Evolutionary conservation across 164 flowering plant species (phyloP).

Genomic region (Nymphaea thermarum): DNA sequence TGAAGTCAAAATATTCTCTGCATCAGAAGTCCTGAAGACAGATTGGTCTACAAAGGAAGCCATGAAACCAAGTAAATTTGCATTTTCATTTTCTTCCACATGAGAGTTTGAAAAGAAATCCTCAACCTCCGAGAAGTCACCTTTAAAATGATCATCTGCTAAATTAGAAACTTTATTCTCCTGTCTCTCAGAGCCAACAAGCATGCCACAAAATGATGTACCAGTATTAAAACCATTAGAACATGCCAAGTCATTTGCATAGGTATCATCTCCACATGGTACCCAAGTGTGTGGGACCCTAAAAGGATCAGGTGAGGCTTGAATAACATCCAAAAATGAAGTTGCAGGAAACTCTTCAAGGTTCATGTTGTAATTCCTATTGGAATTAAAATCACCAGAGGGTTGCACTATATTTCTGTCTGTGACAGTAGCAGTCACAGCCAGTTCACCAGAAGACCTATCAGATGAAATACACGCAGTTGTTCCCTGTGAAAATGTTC

Average conservation of each 20-base stretch:
- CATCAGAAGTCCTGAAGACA: constrained; percentile 18
- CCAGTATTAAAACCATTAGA: neutral
- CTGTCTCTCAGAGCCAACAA: constrained; percentile 15
- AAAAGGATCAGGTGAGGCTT: neutral
- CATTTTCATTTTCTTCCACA: constrained; percentile 13
- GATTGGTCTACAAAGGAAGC: constrained; percentile 22
- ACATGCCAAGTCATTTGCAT: neutral
- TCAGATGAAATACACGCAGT: neutral
- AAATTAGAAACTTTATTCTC: constrained; percentile 10
- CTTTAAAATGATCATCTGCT: constrained; percentile 18
- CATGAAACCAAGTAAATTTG: constrained; percentile 13
- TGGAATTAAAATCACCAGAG: neutral
- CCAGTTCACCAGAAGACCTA: neutral
- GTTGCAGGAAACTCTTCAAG: neutral
- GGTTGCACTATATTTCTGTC: neutral
- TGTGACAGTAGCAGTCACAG: neutral
- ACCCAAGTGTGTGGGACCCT: neutral
- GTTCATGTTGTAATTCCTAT: neutral
- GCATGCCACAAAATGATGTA: constrained; percentile 13
- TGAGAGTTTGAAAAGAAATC: constrained; percentile 18
- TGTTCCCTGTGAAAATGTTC: neutral
- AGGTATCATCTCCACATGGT: neutral
- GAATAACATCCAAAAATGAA: neutral
- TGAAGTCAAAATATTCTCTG: constrained; percentile 11
- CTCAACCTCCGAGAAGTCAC: constrained; percentile 19